Percentiles rank a stretch among this genome's conserved stretches.
These are phyloP conservation scores for Penicillium frequentans DNA, from an alignment of 2,329 filamentous ascomycete genomes.

Conservation along the genomic window DNA sequence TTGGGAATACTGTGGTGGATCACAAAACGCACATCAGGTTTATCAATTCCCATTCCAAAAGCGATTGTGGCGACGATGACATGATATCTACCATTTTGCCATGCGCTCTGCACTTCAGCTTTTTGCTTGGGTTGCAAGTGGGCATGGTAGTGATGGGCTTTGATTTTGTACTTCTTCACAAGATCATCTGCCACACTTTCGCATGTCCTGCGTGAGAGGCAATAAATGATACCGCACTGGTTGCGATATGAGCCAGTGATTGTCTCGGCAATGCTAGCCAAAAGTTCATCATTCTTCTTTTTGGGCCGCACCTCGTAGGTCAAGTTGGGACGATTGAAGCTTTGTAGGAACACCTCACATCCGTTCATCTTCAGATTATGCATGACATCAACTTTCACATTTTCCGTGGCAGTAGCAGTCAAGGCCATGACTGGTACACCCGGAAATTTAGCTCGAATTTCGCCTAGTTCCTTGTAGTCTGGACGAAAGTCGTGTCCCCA, in stretches of 20 bases:
- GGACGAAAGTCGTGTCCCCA: slow-evolving; percentile 98
- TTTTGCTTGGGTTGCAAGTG: slow-evolving; percentile 69
- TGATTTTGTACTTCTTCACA: slow-evolving; percentile 60
- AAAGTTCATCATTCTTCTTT: slow-evolving; percentile 56
- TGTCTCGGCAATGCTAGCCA: slow-evolving; percentile 54
- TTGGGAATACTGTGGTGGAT: slow-evolving; percentile 93
- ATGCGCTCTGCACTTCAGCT: slow-evolving; percentile 69
- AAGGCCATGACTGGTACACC: slow-evolving; percentile 89
- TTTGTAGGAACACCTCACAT: slow-evolving; percentile 81
- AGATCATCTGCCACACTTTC: slow-evolving; percentile 77
- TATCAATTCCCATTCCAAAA: slow-evolving; percentile 99
- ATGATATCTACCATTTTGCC: slow-evolving; percentile 77
- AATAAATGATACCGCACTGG: slow-evolving; percentile 90
- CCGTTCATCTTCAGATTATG: slow-evolving; percentile 81
- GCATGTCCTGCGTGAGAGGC: slow-evolving; percentile 78
- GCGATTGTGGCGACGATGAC: slow-evolving; percentile 98
- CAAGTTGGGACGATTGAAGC: slow-evolving; percentile 95
- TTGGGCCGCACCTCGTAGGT: slow-evolving; percentile 83
- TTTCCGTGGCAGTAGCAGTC: slow-evolving; percentile 90
- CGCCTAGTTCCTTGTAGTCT: slow-evolving; percentile 86
- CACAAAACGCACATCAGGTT: slow-evolving; percentile 92
- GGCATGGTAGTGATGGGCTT: slow-evolving; percentile 84
- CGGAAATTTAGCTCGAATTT: slow-evolving; percentile 69
- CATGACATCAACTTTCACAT: slow-evolving; percentile 88
- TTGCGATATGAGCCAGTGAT: slow-evolving; percentile 70